A percentile compares a stretch with the other conserved stretches of the same genome.
Conservation (phyloP, 202 grass and related monocot genomes). For the Digitaria exilis region DNA sequence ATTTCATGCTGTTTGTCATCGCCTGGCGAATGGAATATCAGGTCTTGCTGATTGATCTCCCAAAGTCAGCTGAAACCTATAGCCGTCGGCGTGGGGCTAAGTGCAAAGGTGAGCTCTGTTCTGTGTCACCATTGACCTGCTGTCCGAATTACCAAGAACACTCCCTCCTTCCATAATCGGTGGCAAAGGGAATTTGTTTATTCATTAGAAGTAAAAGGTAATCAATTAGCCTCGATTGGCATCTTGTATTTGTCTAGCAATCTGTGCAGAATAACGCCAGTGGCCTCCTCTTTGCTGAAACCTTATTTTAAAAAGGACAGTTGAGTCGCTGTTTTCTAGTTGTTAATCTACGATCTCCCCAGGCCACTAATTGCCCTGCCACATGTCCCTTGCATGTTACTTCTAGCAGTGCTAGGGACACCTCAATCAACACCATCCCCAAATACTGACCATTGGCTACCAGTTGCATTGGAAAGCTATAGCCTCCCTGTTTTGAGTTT, state of each 20-base stretch:
- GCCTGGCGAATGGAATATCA: slow-evolving; percentile 44
- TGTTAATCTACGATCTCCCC: not conserved
- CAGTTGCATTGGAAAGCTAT: slow-evolving; percentile 8
- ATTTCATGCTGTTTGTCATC: slow-evolving; percentile 46
- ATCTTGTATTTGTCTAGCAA: slow-evolving; percentile 28
- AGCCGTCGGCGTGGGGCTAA: slow-evolving; percentile 26
- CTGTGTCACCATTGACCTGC: slow-evolving; percentile 44
- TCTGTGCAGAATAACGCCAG: slow-evolving; percentile 26
- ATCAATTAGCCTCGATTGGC: not conserved
- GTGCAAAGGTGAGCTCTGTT: slow-evolving; percentile 36
- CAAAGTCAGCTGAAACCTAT: slow-evolving; percentile 23
- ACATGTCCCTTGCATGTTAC: slow-evolving; percentile 27
- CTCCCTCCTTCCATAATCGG: slow-evolving; percentile 22
- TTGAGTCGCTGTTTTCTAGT: not conserved
- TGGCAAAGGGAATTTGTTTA: slow-evolving; percentile 16
- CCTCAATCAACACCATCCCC: not conserved
- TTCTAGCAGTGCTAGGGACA: slow-evolving; percentile 10
- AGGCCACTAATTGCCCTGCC: slow-evolving; percentile 22
- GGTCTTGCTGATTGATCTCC: slow-evolving; percentile 37
- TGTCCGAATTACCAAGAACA: slow-evolving; percentile 15
- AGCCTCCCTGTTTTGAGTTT: not conserved
- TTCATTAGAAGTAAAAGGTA: slow-evolving; percentile 13
- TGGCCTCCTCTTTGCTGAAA: not conserved
- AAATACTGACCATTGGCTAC: not conserved
- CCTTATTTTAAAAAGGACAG: not conserved